Evolutionary conservation across 345 rosid species (phyloP).

Genomic region (Stellera chamaejasme): DNA sequence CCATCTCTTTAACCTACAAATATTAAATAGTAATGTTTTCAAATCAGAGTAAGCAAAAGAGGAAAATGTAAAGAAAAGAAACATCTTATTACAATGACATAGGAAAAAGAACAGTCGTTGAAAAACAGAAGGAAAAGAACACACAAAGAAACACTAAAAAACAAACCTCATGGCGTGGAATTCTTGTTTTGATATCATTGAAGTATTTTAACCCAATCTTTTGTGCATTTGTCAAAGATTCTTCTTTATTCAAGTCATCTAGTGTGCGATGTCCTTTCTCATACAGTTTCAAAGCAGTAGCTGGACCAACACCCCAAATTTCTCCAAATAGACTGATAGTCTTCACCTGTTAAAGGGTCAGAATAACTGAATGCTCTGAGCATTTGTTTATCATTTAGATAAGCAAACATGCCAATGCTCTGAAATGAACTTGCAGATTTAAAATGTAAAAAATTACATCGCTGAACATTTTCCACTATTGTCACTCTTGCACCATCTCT

Average conservation of each 20-base stretch:
- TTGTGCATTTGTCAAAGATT: slow-evolving; percentile 72
- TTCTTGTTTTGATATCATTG: slow-evolving; percentile 73
- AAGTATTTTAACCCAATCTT: slow-evolving; percentile 86
- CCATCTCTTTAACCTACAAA: slow-evolving; percentile 78
- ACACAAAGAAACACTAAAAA: slow-evolving; percentile 15
- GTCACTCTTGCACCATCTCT: no score
- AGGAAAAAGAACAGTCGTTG: neutral
- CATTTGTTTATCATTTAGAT: no score
- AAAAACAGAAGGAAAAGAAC: neutral
- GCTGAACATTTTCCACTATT: no score
- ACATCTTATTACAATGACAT: neutral
- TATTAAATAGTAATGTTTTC: slow-evolving; percentile 10
- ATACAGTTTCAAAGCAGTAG: slow-evolving; percentile 84
- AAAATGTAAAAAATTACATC: no score
- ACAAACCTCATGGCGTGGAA: slow-evolving; percentile 80
- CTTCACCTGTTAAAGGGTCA: slow-evolving; percentile 45
- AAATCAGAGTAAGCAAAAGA: neutral
- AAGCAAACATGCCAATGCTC: neutral
- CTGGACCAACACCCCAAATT: slow-evolving; percentile 97
- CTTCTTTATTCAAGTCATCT: slow-evolving; percentile 72
- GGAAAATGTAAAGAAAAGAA: neutral
- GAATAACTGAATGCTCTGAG: neutral
- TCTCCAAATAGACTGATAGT: slow-evolving; percentile 83
- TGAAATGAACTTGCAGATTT: no score
- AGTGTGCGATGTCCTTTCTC: slow-evolving; percentile 82